Evolutionary conservation across 768 basidiomycete species (phyloP).

Genomic region (Naganishia friedmannii): DNA sequence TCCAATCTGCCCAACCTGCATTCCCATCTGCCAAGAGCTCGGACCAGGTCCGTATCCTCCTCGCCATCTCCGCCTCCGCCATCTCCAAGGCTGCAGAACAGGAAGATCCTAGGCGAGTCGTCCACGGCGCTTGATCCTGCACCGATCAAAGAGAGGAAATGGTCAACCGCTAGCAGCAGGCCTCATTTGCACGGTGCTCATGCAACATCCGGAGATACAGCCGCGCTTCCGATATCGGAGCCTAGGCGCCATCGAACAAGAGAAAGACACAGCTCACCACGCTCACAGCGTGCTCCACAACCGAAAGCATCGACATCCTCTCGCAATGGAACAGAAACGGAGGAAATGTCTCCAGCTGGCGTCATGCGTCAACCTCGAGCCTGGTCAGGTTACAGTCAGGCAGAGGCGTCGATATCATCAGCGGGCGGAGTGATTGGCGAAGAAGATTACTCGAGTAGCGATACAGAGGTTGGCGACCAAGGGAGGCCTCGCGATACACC

Average conservation of each 20-base stretch:
- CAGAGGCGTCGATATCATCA: slow-evolving; percentile 15
- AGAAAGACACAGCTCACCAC: background rate
- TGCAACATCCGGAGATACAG: background rate
- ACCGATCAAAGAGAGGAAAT: background rate
- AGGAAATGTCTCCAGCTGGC: background rate
- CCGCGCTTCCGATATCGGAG: background rate
- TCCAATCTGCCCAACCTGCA: slow-evolving; percentile 5
- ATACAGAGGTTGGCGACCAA: background rate
- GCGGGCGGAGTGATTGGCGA: slow-evolving; percentile 6
- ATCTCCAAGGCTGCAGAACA: background rate
- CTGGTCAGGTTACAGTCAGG: background rate
- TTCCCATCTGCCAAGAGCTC: slow-evolving; percentile 12
- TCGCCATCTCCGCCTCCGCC: slow-evolving; percentile 18
- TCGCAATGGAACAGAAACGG: background rate
- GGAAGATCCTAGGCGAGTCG: background rate
- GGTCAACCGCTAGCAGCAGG: slow-evolving; percentile 15
- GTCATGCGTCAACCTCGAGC: background rate
- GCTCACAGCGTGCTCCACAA: background rate
- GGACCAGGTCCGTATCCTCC: slow-evolving; percentile 14
- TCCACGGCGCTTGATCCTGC: background rate
- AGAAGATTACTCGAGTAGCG: slow-evolving; percentile 18
- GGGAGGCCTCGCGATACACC: background rate
- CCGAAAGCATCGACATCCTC: background rate
- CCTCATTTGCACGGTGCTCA: background rate
- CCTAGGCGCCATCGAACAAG: background rate